Evolutionary conservation across 164 flowering plant species (phyloP).

Genomic region (Malania oleifera): DNA sequence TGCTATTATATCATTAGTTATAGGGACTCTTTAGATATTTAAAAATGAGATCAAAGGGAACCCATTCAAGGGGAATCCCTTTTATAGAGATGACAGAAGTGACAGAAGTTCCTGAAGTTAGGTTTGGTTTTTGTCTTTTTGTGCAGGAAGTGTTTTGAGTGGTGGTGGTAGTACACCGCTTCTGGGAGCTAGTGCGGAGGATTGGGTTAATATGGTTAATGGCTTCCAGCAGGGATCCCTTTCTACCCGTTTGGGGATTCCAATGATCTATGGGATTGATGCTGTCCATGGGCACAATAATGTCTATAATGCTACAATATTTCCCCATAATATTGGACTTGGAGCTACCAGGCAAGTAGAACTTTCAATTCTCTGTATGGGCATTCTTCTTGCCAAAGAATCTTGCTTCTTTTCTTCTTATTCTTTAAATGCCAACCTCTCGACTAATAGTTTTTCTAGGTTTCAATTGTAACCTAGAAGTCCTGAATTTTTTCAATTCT

Average conservation of each 20-base stretch:
- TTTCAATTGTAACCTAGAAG: too few relatives aligned
- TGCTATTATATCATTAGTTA: too few relatives aligned
- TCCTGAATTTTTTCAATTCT: too few relatives aligned
- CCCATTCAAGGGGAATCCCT: too few relatives aligned
- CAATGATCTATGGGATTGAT: slow-evolving; percentile 58
- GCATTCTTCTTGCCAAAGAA: neutral
- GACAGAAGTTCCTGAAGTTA: too few relatives aligned
- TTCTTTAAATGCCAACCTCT: neutral
- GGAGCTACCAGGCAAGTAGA: slow-evolving; percentile 49
- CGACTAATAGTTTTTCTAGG: neutral
- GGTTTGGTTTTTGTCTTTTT: neutral
- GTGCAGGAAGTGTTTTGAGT: slow-evolving; percentile 52
- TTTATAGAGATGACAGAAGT: too few relatives aligned
- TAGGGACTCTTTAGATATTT: too few relatives aligned
- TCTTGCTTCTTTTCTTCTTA: neutral
- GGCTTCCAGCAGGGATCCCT: slow-evolving; percentile 44
- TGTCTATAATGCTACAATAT: slow-evolving; percentile 57
- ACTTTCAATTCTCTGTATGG: neutral
- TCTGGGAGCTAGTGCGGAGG: slow-evolving; percentile 40
- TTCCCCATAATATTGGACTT: slow-evolving; percentile 58
- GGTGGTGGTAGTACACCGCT: slow-evolving; percentile 60
- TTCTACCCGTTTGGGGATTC: slow-evolving; percentile 50
- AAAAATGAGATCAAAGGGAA: too few relatives aligned
- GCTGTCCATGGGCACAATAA: slow-evolving; percentile 65
- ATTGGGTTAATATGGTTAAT: slow-evolving; percentile 58